A percentile compares a stretch with the other conserved stretches of the same genome.
phyloP scores from a whole-genome alignment of 2,329 filamentous ascomycete genomes.

The Epichloe sylvatica region DNA sequence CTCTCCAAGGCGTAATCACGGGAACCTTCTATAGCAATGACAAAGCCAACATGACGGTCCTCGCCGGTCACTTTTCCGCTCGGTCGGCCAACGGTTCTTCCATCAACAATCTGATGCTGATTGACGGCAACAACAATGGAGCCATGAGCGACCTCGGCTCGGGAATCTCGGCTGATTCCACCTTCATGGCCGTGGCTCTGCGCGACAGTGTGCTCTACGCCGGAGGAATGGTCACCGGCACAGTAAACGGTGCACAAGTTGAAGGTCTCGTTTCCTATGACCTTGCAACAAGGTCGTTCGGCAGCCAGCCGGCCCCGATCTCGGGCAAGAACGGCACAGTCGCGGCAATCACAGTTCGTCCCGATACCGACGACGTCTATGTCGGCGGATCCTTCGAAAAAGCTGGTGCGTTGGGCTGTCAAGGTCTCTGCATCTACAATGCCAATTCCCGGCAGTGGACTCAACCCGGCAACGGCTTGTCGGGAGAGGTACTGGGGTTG shows the following conservation, averaged over 20 bases:
- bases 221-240: constrained; percentile 67
- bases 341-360: constrained; percentile 59
- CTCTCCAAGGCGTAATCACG: constrained; percentile 56
- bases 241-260: constrained; percentile 45
- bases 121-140: constrained; percentile 59
- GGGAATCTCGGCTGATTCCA: constrained; percentile 56
- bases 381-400: constrained; percentile 75
- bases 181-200: constrained; percentile 57
- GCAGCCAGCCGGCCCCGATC: constrained; percentile 61
- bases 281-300: constrained; percentile 48
- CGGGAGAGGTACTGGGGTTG: constrained; percentile 57
- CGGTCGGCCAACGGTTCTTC: constrained; percentile 52
- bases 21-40: constrained; percentile 63
- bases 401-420: constrained; percentile 71
- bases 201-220: constrained; percentile 59
- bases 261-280: constrained; percentile 72
- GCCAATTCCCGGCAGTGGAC: constrained; percentile 61
- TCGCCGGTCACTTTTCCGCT: constrained; percentile 76
- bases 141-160: constrained; percentile 54
- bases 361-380: constrained; percentile 60
- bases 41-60: constrained; percentile 65
- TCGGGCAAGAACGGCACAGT: constrained; percentile 58
- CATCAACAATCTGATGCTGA: constrained; percentile 67
- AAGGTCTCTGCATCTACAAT: constrained; percentile 68
- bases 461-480: constrained; percentile 57